phyloP scores from a whole-genome alignment of 2,329 filamentous ascomycete species.

The Aureobasidium subglaciale region DNA sequence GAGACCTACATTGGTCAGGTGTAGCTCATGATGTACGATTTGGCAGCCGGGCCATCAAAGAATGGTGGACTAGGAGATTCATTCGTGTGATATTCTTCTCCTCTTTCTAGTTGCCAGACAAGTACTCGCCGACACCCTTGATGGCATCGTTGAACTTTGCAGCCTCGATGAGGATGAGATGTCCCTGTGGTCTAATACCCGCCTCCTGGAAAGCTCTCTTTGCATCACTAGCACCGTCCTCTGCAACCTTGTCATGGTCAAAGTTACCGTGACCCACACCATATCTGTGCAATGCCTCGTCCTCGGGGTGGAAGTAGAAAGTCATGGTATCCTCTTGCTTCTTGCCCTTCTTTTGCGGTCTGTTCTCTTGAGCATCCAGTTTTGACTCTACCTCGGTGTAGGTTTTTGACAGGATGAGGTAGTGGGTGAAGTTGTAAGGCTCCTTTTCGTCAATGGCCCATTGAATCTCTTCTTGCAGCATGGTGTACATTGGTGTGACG shows the following conservation, averaged over 20 bases:
- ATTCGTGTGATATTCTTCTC: background rate
- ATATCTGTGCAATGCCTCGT: slow-evolving; percentile 77
- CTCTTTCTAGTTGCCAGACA: slow-evolving; percentile 32
- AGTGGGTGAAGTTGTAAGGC: slow-evolving; percentile 89
- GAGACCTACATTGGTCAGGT: too few species aligned
- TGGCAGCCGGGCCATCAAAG: too few species aligned
- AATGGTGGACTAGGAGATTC: background rate
- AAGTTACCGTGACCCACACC: slow-evolving; percentile 64
- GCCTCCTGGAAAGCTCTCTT: slow-evolving; percentile 92
- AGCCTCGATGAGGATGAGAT: slow-evolving; percentile 80
- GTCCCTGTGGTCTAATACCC: slow-evolving; percentile 76
- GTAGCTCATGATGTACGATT: too few species aligned
- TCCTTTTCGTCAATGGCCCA: slow-evolving; percentile 85
- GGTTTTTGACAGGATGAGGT: slow-evolving; percentile 84
- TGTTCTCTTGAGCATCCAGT: slow-evolving; percentile 59
- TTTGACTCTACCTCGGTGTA: slow-evolving; percentile 82
- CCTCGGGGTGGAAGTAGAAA: slow-evolving; percentile 94
- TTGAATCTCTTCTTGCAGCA: slow-evolving; percentile 85
- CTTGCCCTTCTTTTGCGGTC: slow-evolving; percentile 59
- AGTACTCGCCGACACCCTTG: slow-evolving; percentile 66
- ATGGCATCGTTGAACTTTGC: slow-evolving; percentile 68
- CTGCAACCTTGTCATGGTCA: slow-evolving; percentile 69
- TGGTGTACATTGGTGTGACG: slow-evolving; percentile 86
- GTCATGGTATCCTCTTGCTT: slow-evolving; percentile 44
- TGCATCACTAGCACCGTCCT: slow-evolving; percentile 76